Percentiles rank a stretch among this genome's conserved stretches.
Conservation (phyloP, 768 basidiomycete species). For the Russula virescens region DNA sequence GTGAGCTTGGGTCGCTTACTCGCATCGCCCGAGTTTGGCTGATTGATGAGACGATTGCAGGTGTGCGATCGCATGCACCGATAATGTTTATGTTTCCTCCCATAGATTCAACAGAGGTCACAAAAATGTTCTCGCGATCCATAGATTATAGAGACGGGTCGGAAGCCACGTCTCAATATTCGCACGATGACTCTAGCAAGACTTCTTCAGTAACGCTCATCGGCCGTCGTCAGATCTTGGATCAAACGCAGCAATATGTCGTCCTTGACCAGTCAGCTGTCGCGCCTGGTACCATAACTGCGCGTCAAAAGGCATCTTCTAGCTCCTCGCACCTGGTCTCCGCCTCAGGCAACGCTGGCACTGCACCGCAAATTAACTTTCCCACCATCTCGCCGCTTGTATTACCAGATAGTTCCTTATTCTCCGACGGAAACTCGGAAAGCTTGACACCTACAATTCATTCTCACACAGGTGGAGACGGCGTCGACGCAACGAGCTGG, state of each 20-base stretch:
- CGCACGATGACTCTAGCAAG: background rate
- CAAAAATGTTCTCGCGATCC: background rate
- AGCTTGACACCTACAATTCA: background rate
- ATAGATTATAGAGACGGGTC: background rate
- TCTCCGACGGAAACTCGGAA: background rate
- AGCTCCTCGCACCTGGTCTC: background rate
- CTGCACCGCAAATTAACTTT: constrained; percentile 1
- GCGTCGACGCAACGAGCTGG: background rate
- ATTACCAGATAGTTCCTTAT: background rate
- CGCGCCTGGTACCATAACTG: constrained; percentile 35
- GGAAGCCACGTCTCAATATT: background rate
- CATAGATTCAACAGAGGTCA: constrained; percentile 25
- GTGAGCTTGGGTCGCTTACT: constrained; percentile 33
- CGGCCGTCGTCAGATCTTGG: constrained; percentile 10
- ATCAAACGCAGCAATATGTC: constrained; percentile 39
- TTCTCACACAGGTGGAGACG: background rate
- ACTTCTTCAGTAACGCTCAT: constrained; percentile 1
- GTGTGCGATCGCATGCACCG: constrained; percentile 62
- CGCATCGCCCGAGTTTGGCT: background rate
- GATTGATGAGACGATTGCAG: constrained; percentile 31
- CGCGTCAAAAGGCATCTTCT: constrained; percentile 14
- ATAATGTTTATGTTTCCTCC: constrained; percentile 56
- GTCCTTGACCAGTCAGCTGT: constrained; percentile 39
- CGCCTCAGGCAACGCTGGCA: background rate
- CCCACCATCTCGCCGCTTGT: background rate